These are phyloP conservation scores for Naganishia albida DNA, from an alignment of 1,284 basidiomycete genomes.

Conservation along the genomic window DNA sequence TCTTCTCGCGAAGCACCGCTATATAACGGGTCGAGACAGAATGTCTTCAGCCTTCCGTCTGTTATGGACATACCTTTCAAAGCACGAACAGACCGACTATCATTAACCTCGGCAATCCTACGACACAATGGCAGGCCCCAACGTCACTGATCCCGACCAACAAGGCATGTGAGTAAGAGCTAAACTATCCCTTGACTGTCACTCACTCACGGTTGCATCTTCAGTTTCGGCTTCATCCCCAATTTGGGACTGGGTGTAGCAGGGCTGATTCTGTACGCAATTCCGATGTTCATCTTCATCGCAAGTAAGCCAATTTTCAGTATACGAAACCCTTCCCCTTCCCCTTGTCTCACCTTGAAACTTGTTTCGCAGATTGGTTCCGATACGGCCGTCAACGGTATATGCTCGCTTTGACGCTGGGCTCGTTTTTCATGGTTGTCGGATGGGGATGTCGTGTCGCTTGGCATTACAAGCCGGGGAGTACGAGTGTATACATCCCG, in stretches of 20 bases:
- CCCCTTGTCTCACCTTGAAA: neutral
- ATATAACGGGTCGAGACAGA: too few relatives aligned
- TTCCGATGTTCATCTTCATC: slow-evolving; percentile 33
- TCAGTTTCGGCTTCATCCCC: slow-evolving; percentile 40
- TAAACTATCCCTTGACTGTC: too few relatives aligned
- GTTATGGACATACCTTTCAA: neutral
- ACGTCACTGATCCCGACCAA: slow-evolving; percentile 5
- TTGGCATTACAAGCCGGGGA: slow-evolving; percentile 43
- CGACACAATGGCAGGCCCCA: slow-evolving; percentile 1
- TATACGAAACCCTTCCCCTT: slow-evolving; percentile 4
- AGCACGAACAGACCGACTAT: neutral
- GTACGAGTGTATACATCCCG: slow-evolving; percentile 59
- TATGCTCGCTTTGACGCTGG: slow-evolving; percentile 39
- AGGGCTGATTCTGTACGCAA: slow-evolving; percentile 34
- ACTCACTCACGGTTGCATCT: neutral
- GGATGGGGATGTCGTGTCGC: slow-evolving; percentile 49
- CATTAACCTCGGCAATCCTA: neutral
- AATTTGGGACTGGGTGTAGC: slow-evolving; percentile 31
- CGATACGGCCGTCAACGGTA: slow-evolving; percentile 34
- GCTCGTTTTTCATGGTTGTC: slow-evolving; percentile 50
- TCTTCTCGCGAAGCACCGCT: too few relatives aligned
- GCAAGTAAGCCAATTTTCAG: slow-evolving; percentile 33
- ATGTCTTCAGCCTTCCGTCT: too few relatives aligned
- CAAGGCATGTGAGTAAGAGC: slow-evolving; percentile 12
- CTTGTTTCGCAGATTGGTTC: slow-evolving; percentile 33